Conservation (phyloP, 495 filamentous ascomycete species). For the Aspergillus haitiensis region DNA sequence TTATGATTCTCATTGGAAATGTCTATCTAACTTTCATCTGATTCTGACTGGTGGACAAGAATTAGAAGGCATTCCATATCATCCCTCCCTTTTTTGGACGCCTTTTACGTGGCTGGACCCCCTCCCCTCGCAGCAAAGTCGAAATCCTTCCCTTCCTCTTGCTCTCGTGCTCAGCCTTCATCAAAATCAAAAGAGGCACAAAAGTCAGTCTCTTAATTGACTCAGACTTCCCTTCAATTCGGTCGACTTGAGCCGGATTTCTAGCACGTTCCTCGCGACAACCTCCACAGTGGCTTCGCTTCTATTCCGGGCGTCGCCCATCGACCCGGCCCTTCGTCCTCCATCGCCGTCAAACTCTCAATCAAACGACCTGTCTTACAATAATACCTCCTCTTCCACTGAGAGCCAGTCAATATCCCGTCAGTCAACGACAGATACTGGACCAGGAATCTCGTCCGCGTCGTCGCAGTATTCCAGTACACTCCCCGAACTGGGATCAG, state of each 20-base stretch:
- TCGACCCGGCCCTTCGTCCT: conserved; percentile 53
- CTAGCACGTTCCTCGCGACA: conserved; percentile 34
- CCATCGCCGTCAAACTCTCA: conserved; percentile 45
- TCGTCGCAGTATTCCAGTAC: conserved; percentile 41
- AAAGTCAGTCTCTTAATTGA: conserved; percentile 8
- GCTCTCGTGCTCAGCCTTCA: too few species aligned
- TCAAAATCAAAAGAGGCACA: conserved; percentile 5
- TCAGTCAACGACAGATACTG: conserved; percentile 26
- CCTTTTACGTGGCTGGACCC: conserved; percentile 29
- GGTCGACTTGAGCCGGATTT: conserved; percentile 42
- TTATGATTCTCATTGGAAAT: conserved; percentile 3
- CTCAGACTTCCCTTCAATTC: conserved; percentile 30
- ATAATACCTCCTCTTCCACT: conserved; percentile 24
- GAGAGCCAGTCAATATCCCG: conserved; percentile 26
- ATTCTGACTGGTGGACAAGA: conserved; percentile 18
- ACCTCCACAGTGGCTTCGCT: conserved; percentile 53
- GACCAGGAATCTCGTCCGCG: conserved; percentile 36
- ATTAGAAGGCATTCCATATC: conserved; percentile 22
- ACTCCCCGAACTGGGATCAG: conserved; percentile 37
- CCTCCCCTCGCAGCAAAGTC: conserved; percentile 15
- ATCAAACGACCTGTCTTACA: conserved; percentile 41
- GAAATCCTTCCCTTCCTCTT: conserved; percentile 12
- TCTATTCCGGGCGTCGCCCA: conserved; percentile 58
- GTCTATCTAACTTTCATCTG: conserved; percentile 5
- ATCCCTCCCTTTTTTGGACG: conserved; percentile 23